Base-by-base conservation (phyloP, 2,329 filamentous ascomycete genomes). In the Exophiala calicioides region DNA sequence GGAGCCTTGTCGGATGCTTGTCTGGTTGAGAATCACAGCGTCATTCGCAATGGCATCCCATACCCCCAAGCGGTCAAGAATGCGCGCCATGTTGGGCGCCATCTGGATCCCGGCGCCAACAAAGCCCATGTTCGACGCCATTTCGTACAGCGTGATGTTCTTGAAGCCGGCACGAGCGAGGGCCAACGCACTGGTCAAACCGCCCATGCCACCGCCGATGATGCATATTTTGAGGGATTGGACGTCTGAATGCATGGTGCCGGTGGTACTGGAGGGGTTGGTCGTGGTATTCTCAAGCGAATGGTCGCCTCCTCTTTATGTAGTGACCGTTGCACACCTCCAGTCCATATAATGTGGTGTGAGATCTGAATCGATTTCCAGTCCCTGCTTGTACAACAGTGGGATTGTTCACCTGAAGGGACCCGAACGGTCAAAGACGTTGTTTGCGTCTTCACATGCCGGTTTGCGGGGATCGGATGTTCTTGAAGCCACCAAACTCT, bases 31-130 rank as follows among this genome's bases (percentile, higher is more conserved):
- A 49, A 84, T 77, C 0, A 87, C 86, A 2, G 85, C 85, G 63
- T 90, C 85, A 27, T 73, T 76, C 53, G 80, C 80, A 52, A 93
- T 88, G 12, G 76, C 73, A 13, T 76, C 68, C 86, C 87, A 91
- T 48, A 85, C 85, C 7, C 84, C 87, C 29, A 90, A 70, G 10
- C 76, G 72, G 61, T 88, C 83, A 9, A 93, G 75, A 6, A 93
- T 85, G 2, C 86, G 79, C 3, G 84, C 82, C 77, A 91, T 86
- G 57, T 93, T 94, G 0, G 88, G 88, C 0, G 88, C 86, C 47
- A 91, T 75, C 64, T 94, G 88, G 56, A 93, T 91, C 4, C 88
- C 88, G 1, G 88, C 88, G 18, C 88, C 88, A 1, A 91, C 86
- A 59, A 91, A 91, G 4, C 87, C 87, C 3, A 91, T 75, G 55